Base-by-base conservation (phyloP, 2,329 filamentous ascomycete genomes). In the Hymenoscyphus linearis region DNA sequence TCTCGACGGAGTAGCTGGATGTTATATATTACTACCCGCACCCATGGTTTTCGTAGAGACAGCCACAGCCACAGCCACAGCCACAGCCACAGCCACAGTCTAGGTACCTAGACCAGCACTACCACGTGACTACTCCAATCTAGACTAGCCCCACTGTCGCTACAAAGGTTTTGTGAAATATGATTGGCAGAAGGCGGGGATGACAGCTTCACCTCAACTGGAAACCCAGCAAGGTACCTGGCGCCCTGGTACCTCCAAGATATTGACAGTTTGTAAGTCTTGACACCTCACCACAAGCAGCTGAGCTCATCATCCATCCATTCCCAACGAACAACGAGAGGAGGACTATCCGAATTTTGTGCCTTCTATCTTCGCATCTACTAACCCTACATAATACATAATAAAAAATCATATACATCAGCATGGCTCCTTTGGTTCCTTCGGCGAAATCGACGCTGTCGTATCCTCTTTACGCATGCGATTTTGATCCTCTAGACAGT, bases 381-480 rank as follows among this genome's bases (percentile, higher is more conserved):
- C n/a, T n/a, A n/a, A n/a, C 12, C 40, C 18, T n/a, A 31, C 31
- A 31, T 5, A 31, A 31, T 31, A 31, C 31, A 1, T 1, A 5
- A 5, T 31, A 4, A 31, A 9, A 5, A 31, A 1, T 31, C 31
- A 5, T 10, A n/a, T 34, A 31, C 14, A 12, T 26, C 10, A 64
- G 2, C 1, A 74, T 74, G 72, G 67, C 71, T 22, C 68, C 71
- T 12, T 61, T 70, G 57, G 69, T 71, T 34, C 62, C 69, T 22
- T 68, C 64, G 6, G 70, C 72, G 36, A 73, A 73, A 62, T 58
- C 64, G 18, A 72, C 85, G 60, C 83, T 96, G 66, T 84, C 86
- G 61, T 97, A 93, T 75, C 93, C 93, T 55, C 83, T 96, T 62
- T 96, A 92, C 75, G 86, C 89, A 60, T 89, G 91, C 73, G 92